Percentiles rank a stretch among this genome's conserved stretches.
Evolutionary conservation across 75 land plant species (phyloP).

Genomic region (Gnetum montanum): DNA sequence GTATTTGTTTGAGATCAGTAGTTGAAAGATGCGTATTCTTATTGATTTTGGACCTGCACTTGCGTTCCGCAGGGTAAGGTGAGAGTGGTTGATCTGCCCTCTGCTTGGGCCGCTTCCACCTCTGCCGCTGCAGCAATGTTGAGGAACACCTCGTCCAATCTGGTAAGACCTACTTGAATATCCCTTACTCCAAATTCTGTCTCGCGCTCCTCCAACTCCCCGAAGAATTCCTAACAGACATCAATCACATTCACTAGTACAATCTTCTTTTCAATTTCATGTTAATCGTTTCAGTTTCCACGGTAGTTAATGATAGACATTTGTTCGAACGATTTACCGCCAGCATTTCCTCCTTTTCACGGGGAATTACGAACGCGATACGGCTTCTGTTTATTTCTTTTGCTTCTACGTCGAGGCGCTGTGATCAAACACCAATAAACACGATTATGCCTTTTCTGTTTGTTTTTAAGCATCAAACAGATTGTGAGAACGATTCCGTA

Average conservation of each 20-base stretch:
- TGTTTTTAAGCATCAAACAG: background rate
- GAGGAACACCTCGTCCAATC: conserved; percentile 96
- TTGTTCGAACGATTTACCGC: conserved; percentile 27
- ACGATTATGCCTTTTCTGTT: too few relatives aligned
- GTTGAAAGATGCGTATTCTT: too few relatives aligned
- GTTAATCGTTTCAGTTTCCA: background rate
- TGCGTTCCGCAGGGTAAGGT: conserved; percentile 38
- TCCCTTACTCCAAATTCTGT: conserved; percentile 73
- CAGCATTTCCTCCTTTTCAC: conserved; percentile 53
- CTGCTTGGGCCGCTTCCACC: conserved; percentile 76
- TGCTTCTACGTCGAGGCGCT: conserved; percentile 60
- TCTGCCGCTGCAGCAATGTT: conserved; percentile 89
- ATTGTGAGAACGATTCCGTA: background rate
- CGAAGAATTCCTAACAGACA: conserved; percentile 54
- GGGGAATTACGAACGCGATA: conserved; percentile 83
- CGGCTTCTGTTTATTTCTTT: conserved; percentile 75
- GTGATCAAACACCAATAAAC: conserved; percentile 7
- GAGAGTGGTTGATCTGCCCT: conserved; percentile 56
- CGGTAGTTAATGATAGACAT: background rate
- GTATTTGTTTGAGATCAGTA: too few relatives aligned
- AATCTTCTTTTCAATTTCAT: background rate
- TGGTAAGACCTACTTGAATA: conserved; percentile 82
- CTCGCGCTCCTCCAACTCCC: conserved; percentile 63
- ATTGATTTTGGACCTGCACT: too few relatives aligned
- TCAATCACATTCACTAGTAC: background rate